Base-by-base conservation (phyloP, 208 protist genomes). In the Trypanosoma avium region DNA sequence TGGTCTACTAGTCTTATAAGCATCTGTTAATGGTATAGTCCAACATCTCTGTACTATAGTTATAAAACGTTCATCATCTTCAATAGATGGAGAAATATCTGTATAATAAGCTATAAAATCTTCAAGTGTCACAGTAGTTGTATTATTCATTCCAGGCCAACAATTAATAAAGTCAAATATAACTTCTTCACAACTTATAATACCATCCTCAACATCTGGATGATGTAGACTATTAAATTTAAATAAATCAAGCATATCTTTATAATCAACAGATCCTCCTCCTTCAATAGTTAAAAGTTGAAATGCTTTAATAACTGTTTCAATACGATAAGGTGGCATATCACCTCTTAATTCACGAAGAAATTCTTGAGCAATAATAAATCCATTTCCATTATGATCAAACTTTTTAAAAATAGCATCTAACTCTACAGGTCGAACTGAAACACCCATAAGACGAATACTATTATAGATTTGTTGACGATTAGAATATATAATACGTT, bases 61-160 rank as follows among this genome's bases (percentile, higher is more conserved):
- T n/a, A 86, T 56, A 73, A 97, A 97, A 58, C 90, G 79, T n/a
- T 82, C 86, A 48, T 97, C 92, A 21, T 82, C 73, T 27, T 88
- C 70, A 26, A 82, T 76, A 15, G 79, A 70, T 15, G 85, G 88
- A 21, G 87, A 95, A 56, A 97, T 61, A 73, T 97, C 92, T 27
- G 78, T 86, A 79, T 97, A 96, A 82, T 96, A 97, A 48, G 93
- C 88, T 21, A 90, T 64, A 71, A 95, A 97, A 54, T 93, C 83
- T 15, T 88, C 77, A 8, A 88, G 57, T 22, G 77, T 88, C 38
- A 97, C 82, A 7, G 80, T 86, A 9, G 84, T 78, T 5, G 84
- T 48, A 43, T 88, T 88, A 65, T 74, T 81, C 50, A 71, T 69
- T 40, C 84, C 83, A 2, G 86, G 84, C 88, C 87, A 94, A 70